phyloP scores from a whole-genome alignment of 306 rosid genomes.

The Begonia loranthoides region DNA sequence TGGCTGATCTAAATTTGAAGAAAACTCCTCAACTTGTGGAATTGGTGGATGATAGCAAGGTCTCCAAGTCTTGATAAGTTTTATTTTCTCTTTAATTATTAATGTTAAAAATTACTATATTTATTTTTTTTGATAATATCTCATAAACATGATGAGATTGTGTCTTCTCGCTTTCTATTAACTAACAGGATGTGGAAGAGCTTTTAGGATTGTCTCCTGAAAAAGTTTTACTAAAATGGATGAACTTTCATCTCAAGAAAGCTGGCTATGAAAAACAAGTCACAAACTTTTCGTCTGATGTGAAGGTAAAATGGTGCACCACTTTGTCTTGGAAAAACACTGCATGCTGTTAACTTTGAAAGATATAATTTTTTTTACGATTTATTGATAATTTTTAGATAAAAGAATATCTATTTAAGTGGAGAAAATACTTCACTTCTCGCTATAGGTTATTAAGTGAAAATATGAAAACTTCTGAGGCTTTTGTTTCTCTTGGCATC shows the following conservation, averaged over 20 bases:
- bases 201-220: slow-evolving; percentile 89
- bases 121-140: neutral
- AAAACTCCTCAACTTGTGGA: slow-evolving; percentile 97
- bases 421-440: no score
- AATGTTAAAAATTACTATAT: neutral
- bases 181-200: slow-evolving; percentile 89
- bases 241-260: slow-evolving; percentile 93
- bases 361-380: no score
- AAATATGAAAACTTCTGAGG: no score
- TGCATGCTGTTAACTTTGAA: no score
- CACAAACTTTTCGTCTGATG: slow-evolving; percentile 89
- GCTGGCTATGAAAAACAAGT: slow-evolving; percentile 90
- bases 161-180: no score
- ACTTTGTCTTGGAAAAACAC: slow-evolving; percentile 4
- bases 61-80: slow-evolving; percentile 13
- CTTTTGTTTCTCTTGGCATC: no score
- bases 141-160: neutral
- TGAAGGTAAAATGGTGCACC: slow-evolving; percentile 49
- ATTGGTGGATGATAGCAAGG: slow-evolving; percentile 91
- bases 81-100: slow-evolving; percentile 6
- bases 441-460: no score
- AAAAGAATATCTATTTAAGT: no score
- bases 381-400: no score
- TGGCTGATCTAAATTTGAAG: slow-evolving; percentile 95
- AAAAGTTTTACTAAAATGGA: slow-evolving; percentile 92